phyloP scores from a whole-genome alignment of 768 basidiomycete genomes.

The Lentinula lateritia region DNA sequence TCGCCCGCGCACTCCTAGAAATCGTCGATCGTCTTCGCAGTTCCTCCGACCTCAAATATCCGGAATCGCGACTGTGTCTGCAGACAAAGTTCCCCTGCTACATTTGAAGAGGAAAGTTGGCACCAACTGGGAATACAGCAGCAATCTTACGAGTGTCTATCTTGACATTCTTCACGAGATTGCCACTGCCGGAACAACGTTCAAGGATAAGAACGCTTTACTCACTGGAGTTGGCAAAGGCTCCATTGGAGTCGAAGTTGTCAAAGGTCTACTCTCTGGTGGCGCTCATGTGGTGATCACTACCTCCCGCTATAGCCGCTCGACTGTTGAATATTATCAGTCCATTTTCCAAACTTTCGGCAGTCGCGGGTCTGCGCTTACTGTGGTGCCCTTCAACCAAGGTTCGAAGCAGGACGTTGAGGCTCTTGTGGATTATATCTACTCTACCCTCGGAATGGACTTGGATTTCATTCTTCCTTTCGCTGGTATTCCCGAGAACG shows the following conservation, averaged over 20 bases:
- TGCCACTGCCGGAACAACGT: constrained; percentile 96
- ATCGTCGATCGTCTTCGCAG: constrained; percentile 89
- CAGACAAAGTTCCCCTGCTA: constrained; percentile 89
- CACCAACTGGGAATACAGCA: constrained; percentile 92
- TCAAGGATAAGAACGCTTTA: constrained; percentile 98
- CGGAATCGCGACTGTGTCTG: constrained; percentile 61
- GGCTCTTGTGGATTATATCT: constrained; percentile 97
- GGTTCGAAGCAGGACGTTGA: constrained; percentile 99
- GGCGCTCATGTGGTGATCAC: constrained; percentile 97
- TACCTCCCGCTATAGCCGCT: constrained; percentile 94
- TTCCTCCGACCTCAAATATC: constrained; percentile 92
- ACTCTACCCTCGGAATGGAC: constrained; percentile 90
- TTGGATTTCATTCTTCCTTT: constrained; percentile 98
- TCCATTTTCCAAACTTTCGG: constrained; percentile 95
- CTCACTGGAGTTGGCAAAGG: constrained; percentile 97
- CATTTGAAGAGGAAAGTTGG: constrained; percentile 98
- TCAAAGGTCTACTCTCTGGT: constrained; percentile 94
- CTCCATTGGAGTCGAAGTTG: constrained; percentile 95
- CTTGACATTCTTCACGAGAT: constrained; percentile 97
- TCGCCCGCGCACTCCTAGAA: constrained; percentile 50
- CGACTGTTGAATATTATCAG: constrained; percentile 97
- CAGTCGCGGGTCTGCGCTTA: constrained; percentile 91
- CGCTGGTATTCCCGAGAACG: constrained; percentile 97
- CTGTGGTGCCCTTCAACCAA: constrained; percentile 99
- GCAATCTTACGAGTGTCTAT: constrained; percentile 92